phyloP scores from a whole-genome alignment of 202 grass and related monocot species.

The Dendrocalamus latiflorus region DNA sequence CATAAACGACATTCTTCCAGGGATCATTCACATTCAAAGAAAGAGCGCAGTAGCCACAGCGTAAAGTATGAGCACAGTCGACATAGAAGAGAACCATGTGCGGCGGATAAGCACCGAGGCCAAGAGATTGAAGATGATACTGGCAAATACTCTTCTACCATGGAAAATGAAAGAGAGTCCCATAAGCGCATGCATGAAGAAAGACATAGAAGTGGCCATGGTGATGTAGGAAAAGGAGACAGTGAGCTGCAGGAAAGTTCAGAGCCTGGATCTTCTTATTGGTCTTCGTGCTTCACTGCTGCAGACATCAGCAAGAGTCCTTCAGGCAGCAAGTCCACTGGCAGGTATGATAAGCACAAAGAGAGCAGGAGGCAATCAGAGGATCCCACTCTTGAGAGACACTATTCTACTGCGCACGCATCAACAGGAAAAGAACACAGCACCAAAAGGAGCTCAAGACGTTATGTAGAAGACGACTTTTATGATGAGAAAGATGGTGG shows the following conservation, averaged over 20 bases:
- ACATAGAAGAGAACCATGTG: conserved; percentile 42
- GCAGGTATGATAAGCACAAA: neutral
- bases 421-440: neutral
- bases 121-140: conserved; percentile 26
- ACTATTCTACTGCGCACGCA: neutral
- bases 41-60: conserved; percentile 15
- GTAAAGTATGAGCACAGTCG: conserved; percentile 1
- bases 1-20: conserved; percentile 1
- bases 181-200: conserved; percentile 27
- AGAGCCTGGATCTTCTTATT: conserved; percentile 35
- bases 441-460: conserved; percentile 13
- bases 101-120: conserved; percentile 3
- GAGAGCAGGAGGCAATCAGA: conserved; percentile 9
- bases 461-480: neutral
- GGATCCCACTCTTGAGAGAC: neutral
- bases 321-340: conserved; percentile 29
- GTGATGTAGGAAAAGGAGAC: conserved; percentile 13
- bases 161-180: conserved; percentile 23
- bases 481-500: conserved; percentile 9
- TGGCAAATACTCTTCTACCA: conserved; percentile 19
- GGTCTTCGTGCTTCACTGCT: conserved; percentile 20
- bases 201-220: conserved; percentile 20
- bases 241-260: conserved; percentile 7
- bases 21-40: conserved; percentile 37
- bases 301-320: conserved; percentile 20